A percentile compares a stretch with the other conserved stretches of the same genome.
Evolutionary conservation across 2,329 filamentous ascomycete species (phyloP).

Genomic region (Phialophora chinensis): DNA sequence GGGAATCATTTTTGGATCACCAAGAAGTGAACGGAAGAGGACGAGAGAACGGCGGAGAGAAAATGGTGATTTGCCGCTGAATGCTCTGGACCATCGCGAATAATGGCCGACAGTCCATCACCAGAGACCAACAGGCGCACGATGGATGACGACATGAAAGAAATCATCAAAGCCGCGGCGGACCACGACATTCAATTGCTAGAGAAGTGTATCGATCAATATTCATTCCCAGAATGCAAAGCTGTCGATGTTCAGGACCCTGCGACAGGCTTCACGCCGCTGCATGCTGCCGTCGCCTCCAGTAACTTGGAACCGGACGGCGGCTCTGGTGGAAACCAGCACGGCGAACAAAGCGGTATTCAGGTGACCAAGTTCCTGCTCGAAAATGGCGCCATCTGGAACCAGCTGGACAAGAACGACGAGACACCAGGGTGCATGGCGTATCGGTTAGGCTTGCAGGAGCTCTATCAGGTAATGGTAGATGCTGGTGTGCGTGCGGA

Average conservation of each 20-base stretch:
- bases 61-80: background rate
- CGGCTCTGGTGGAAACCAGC: slow-evolving; percentile 45
- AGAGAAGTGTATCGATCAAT: slow-evolving; percentile 39
- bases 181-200: slow-evolving; percentile 72
- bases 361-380: slow-evolving; percentile 77
- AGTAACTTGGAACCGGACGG: slow-evolving; percentile 54
- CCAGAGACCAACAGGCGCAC: background rate
- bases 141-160: slow-evolving; percentile 36
- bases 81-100: background rate
- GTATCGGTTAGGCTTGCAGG: slow-evolving; percentile 66
- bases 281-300: slow-evolving; percentile 88
- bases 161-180: slow-evolving; percentile 69
- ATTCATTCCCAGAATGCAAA: slow-evolving; percentile 48
- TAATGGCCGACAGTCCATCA: background rate
- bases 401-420: slow-evolving; percentile 82
- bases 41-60: background rate
- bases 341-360: slow-evolving; percentile 39
- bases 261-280: slow-evolving; percentile 81
- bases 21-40: background rate
- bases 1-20: background rate
- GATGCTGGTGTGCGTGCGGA: slow-evolving; percentile 91
- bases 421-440: slow-evolving; percentile 94
- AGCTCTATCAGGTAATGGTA: slow-evolving; percentile 81
- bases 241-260: slow-evolving; percentile 80
- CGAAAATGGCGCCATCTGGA: slow-evolving; percentile 93